A percentile compares a stretch with the other conserved stretches of the same genome.
Evolutionary conservation across 2,329 filamentous ascomycete genomes (phyloP).

Genomic region (Monilinia fructigena): DNA sequence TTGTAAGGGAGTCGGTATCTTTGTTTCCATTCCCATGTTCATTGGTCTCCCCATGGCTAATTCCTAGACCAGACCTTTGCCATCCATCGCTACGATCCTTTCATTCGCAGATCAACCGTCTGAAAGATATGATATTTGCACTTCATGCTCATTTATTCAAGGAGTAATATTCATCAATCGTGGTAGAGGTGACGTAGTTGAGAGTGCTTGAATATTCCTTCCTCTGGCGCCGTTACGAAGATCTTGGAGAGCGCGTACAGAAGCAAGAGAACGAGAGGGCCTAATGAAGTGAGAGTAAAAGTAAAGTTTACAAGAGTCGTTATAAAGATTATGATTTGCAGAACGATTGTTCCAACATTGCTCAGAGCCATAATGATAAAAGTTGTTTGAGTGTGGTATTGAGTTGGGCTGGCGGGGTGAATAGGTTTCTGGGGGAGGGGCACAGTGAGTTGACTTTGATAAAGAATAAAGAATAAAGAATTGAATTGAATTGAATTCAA

Average conservation of each 20-base stretch:
- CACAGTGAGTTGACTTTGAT: too few relatives aligned
- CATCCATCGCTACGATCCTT: conserved; percentile 7
- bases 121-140: background rate
- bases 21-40: conserved; percentile 18
- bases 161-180: conserved; percentile 30
- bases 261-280: conserved; percentile 47
- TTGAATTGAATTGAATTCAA: background rate
- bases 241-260: conserved; percentile 52
- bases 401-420: background rate
- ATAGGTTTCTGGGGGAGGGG: background rate
- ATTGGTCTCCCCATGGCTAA: conserved; percentile 19
- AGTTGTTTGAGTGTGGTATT: conserved; percentile 3
- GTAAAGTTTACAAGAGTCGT: conserved; percentile 54
- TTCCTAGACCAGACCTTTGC: conserved; percentile 16
- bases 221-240: conserved; percentile 49
- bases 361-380: conserved; percentile 48
- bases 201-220: conserved; percentile 44
- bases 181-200: conserved; percentile 37
- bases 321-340: conserved; percentile 54
- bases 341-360: conserved; percentile 52
- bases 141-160: conserved; percentile 43
- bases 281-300: conserved; percentile 50
- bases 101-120: conserved; percentile 3
- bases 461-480: background rate
- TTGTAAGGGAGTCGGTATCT: conserved; percentile 23